Evolutionary conservation across 345 rosid species (phyloP), one percentile per base, ranked within the genome.

Genomic region (Brassica incana): DNA sequence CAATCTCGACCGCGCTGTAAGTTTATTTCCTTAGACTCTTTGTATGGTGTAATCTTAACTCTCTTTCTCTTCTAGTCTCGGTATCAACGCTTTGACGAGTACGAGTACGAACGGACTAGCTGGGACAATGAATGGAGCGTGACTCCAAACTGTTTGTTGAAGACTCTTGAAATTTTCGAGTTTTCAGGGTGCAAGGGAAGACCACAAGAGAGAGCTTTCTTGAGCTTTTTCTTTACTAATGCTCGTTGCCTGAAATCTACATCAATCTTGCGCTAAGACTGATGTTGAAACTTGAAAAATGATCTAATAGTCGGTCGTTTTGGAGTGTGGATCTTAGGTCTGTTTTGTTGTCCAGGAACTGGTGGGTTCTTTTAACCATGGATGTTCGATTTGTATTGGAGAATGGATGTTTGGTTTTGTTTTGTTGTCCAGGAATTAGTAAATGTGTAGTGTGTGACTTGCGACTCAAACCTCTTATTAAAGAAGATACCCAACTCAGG

Each of bases 101-200:
- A 36, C 40, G 40, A 35, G 40, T 36, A 36, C 43, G 43, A 50
- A 29, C 5, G 0, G 45, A 18, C 5, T 30, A 5, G 0, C 45
- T 15, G 63, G 45, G 52, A 35, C 5, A 5, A 9, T 15, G 40
- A 15, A 2, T 23, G 0, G 20, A 54, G 25, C 25, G 18, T 7
- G 60, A 15, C 10, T 70, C 73, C 45, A 2, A 6, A 15, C 56
- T 52, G 73, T 69, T 50, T 52, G 73, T 50, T 69, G 63, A 8
- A 69, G 30, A 70, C 45, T 30, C 45, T 70, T 2, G 30, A 54
- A 32, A 70, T 48, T 30, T 52, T 70, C 10, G 11, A 70, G 48
- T 70, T 54, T 54, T 5, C 1, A 54, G 30, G 64, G 11, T 70
- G 35, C 74, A 70, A 0, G 5, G 64, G 16, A 71, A 56, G 12